Evolutionary conservation across 192 early-diverging fungal species (phyloP).

Genomic region (Phlyctochytrium bullatum): DNA sequence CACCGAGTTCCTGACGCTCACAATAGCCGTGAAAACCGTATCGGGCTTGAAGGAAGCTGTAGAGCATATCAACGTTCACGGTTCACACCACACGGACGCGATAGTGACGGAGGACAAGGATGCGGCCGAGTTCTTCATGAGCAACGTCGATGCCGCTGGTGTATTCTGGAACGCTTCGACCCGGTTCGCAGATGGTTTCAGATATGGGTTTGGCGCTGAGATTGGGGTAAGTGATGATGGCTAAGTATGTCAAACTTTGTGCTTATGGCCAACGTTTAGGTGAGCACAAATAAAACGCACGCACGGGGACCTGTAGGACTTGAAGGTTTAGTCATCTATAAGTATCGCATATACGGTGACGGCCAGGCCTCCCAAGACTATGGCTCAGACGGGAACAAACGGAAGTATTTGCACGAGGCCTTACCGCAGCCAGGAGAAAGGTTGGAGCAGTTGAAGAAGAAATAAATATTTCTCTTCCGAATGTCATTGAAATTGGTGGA

Average conservation of each 20-base stretch:
- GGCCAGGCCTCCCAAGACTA: conserved; percentile 81
- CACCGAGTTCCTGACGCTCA: conserved; percentile 88
- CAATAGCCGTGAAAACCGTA: conserved; percentile 81
- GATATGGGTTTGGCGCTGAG: conserved; percentile 98
- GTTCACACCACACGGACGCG: conserved; percentile 92
- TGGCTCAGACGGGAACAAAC: conserved; percentile 73
- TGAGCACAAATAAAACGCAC: conserved; percentile 98
- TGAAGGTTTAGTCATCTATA: conserved; percentile 97
- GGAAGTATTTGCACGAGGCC: conserved; percentile 60
- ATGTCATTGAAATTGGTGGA: no score
- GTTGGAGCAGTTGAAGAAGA: not conserved
- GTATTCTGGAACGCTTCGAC: conserved; percentile 97
- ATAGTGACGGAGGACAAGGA: conserved; percentile 81
- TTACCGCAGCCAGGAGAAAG: conserved; percentile 4
- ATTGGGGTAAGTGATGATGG: conserved; percentile 66
- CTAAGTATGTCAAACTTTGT: not conserved
- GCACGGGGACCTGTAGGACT: conserved; percentile 97
- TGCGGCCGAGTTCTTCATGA: conserved; percentile 83
- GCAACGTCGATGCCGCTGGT: conserved; percentile 92
- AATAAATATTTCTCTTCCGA: conserved; percentile 3
- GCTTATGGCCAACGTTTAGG: conserved; percentile 23
- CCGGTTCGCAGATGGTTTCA: conserved; percentile 97
- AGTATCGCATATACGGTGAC: conserved; percentile 85
- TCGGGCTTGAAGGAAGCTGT: conserved; percentile 74
- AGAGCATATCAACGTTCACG: conserved; percentile 88